Evolutionary conservation across 2,329 filamentous ascomycete species (phyloP).

Genomic region (Raffaelea ambrosiae): DNA sequence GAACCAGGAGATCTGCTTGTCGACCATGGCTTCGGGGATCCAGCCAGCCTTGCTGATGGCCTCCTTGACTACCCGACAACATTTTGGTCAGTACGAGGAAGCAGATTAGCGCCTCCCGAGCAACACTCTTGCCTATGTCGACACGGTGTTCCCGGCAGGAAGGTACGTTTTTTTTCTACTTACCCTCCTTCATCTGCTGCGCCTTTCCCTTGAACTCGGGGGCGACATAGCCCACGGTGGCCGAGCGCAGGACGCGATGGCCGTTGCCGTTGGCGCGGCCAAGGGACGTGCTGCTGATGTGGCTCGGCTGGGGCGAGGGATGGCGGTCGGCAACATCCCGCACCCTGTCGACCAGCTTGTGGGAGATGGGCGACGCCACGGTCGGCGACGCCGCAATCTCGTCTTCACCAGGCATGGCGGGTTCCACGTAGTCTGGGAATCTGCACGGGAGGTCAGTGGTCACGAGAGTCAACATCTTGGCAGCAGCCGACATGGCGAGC

Average conservation of each 20-base stretch:
- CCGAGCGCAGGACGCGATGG: constrained; percentile 72
- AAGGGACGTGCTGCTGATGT: constrained; percentile 64
- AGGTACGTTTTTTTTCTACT: too few species aligned
- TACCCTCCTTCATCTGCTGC: constrained; percentile 78
- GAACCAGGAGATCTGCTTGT: constrained; percentile 88
- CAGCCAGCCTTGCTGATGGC: constrained; percentile 71
- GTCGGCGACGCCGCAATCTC: constrained; percentile 4
- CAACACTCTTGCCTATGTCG: too few species aligned
- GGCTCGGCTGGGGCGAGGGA: constrained; percentile 81
- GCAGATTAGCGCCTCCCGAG: too few species aligned
- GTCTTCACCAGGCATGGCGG: constrained; percentile 20
- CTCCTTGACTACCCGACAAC: constrained; percentile 60
- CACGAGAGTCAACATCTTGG: constrained; percentile 20
- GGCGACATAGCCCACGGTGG: constrained; percentile 88
- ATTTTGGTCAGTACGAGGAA: background rate
- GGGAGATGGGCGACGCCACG: constrained; percentile 19
- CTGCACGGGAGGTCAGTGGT: constrained; percentile 22
- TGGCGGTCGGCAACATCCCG: constrained; percentile 42
- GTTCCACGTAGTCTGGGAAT: constrained; percentile 26
- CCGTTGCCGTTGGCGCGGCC: constrained; percentile 46
- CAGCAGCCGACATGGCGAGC: constrained; percentile 7
- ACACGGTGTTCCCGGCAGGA: too few species aligned
- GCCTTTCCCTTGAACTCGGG: constrained; percentile 89
- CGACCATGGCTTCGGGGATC: constrained; percentile 75
- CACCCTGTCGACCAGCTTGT: constrained; percentile 20